Base-by-base conservation (phyloP, 768 basidiomycete genomes). In the Rhodotorula diobovata region DNA sequence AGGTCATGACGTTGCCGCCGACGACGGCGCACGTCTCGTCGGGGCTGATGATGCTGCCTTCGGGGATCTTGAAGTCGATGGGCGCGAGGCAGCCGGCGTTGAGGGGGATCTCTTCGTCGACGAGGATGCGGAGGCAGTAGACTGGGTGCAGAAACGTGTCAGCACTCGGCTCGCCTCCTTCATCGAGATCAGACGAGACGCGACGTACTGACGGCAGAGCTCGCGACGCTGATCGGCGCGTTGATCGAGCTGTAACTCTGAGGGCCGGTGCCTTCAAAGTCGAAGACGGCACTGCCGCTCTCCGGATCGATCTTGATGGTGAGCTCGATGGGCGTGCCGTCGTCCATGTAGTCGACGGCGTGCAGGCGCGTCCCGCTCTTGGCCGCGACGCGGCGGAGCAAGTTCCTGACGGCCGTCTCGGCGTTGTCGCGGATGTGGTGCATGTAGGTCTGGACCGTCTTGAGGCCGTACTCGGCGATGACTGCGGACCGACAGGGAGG, bases 1-100 rank as follows among this genome's bases (percentile, higher is more conserved):
- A 90, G 8, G 92, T 93, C 56, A 91, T 82, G 4, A 94, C 92
- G 78, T 96, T 97, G 18, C 93, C 93, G 41, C 90, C 93, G 73
- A 92, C 94, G 11, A 95, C 92, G 0, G 93, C 94, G 18, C 90
- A 91, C 0, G 90, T 93, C 55, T 86, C 86, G 21, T 89, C 90
- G 0, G 93, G 94, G 11, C 87, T 85, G 39, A 97, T 82, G 21
- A 96, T 79, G 2, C 89, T 90, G 66, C 87, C 87, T n/a, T 83
- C 79, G 0, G 94, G 93, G 48, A 95, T 89, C 72, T 84, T 86
- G 73, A 97, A 34, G 2, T 45, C 41, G 53, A 77, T 72, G 48
- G 62, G 76, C 60, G 78, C 90, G 20, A 97, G 84, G 78, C 93
- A 95, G 2, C 93, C 93, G 28, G 92, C 91, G 79, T 96, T 97